Evolutionary conservation across 1,284 basidiomycete genomes (phyloP).

Genomic region (Rhodotorula mucilaginosa): DNA sequence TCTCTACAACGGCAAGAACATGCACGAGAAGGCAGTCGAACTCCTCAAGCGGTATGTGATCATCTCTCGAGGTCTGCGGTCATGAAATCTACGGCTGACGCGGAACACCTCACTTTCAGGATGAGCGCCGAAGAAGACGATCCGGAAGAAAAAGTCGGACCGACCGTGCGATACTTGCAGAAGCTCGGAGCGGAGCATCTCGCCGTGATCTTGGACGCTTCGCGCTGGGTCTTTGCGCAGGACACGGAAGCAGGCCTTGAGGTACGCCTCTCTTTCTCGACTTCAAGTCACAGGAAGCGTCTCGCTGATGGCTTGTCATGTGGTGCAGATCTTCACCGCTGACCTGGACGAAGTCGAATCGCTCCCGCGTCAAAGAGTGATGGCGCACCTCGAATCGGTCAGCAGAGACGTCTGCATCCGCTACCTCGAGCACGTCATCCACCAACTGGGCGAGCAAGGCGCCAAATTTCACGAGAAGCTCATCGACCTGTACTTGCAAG

Average conservation of each 20-base stretch:
- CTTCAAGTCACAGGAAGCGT: too few species aligned
- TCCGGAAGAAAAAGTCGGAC: slow-evolving; percentile 71
- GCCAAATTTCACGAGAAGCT: slow-evolving; percentile 79
- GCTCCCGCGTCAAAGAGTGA: slow-evolving; percentile 66
- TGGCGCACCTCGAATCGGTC: slow-evolving; percentile 69
- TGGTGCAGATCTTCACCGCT: slow-evolving; percentile 79
- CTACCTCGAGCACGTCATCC: slow-evolving; percentile 85
- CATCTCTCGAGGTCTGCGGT: too few species aligned
- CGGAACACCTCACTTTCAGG: slow-evolving; percentile 51
- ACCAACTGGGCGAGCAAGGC: slow-evolving; percentile 66
- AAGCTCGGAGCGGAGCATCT: slow-evolving; percentile 79
- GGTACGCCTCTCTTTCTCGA: slow-evolving; percentile 1
- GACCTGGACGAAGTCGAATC: slow-evolving; percentile 73
- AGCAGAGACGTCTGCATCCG: slow-evolving; percentile 63
- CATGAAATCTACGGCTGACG: too few species aligned
- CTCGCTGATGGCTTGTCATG: background rate
- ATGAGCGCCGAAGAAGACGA: slow-evolving; percentile 76
- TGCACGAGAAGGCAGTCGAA: slow-evolving; percentile 84
- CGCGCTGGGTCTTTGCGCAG: slow-evolving; percentile 79
- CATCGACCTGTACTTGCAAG: slow-evolving; percentile 75
- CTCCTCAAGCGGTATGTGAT: slow-evolving; percentile 72
- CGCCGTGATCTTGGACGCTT: slow-evolving; percentile 71
- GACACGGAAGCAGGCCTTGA: slow-evolving; percentile 20
- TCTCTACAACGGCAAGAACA: slow-evolving; percentile 89
- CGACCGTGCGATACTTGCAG: slow-evolving; percentile 85